Evolutionary conservation across 2,329 filamentous ascomycete species (phyloP), one percentile per base, ranked within the genome.

Genomic region (Aspergillus fructus): DNA sequence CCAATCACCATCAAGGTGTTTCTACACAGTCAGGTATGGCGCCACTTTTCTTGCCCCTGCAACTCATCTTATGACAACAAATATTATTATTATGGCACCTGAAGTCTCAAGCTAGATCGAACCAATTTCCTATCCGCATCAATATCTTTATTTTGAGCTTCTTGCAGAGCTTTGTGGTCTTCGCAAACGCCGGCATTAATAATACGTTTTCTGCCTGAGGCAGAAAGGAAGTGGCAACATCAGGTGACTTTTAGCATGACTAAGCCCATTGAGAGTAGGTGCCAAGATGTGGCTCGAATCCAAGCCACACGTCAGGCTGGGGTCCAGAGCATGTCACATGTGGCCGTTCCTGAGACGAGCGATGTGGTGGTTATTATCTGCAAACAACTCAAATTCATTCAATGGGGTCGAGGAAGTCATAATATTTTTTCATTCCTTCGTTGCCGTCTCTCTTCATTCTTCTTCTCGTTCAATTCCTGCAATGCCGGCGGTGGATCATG

Each of bases 1-100:
- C 75, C 75, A 77, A 77, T 77, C 72, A 76, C 58, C 51, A 34
- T 58, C 15, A 17, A 71, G 57, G 61, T 64, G 68, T 76, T 77
- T 76, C 72, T 72, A 74, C 67, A 64, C 71, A 69, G 19, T 21
- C 15, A 13, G 6, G 34, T 37, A 66, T 71, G 70, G 68, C 66
- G 66, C 68, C 68, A 73, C 64, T 63, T 63, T 62, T 8, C 41
- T 21, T 55, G 56, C 47, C 42, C 58, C 58, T 48, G 52, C 49
- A 55, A 17, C 24, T 30, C 41, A 54, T 30, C 43, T 51, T 15
- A 13, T 9, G 39, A 19, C 19, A 48, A 5, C 17, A 5, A 33
- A 34, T 42, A 12, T 42, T 9, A 49, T 34, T 27, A 49, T 19
- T 19, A 24, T 21, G 13, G 40, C 27, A 54, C 21, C 17, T 17